Evolutionary conservation across 2,329 filamentous ascomycete species (phyloP), one percentile per base, ranked within the genome.

Genomic region (Stagonosporopsis tanaceti): DNA sequence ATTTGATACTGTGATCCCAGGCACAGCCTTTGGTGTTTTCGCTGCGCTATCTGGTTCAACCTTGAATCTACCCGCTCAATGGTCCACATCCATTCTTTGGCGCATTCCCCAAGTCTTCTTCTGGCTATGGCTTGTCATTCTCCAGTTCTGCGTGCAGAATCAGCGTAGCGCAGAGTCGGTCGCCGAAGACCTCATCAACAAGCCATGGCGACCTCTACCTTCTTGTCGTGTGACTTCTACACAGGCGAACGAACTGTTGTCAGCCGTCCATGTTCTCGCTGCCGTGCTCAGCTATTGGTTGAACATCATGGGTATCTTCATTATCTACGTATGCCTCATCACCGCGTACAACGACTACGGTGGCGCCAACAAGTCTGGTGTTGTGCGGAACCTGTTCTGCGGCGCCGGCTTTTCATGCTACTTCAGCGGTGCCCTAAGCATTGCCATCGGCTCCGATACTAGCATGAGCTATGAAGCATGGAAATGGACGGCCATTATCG

Each of bases 181-280:
- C 4, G 50, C 60, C 0, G 79, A 81, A 53, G 79, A 81, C 57
- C 34, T 47, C 0, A 57, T 76, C 53, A 81, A 81, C 68, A 80
- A 80, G 50, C 76, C 77, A 32, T 77, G 75, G 74, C 62, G 75
- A 7, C 68, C 73, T 0, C 61, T 77, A 32, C 67, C 73, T 0
- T 57, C 61, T 1, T 53, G 62, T 15, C 60, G 63, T 3, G 69
- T 77, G 30, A 68, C 57, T 12, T 32, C 52, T 1, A 24, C 32
- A 1, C 51, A 69, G 9, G 65, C 69, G 0, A 60, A 64, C 1
- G 50, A 47, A 7, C 55, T 74, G 4, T 24, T 68, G 14, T 11
- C 27, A 2, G 34, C 39, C 4, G 46, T 51, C 1, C 35, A 57
- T 20, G 14, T 65, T n/a, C 1, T 34, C 2, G 35, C 57, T 4